Conservation (phyloP, 768 basidiomycete species). For the Boletus subcaerulescens region DNA sequence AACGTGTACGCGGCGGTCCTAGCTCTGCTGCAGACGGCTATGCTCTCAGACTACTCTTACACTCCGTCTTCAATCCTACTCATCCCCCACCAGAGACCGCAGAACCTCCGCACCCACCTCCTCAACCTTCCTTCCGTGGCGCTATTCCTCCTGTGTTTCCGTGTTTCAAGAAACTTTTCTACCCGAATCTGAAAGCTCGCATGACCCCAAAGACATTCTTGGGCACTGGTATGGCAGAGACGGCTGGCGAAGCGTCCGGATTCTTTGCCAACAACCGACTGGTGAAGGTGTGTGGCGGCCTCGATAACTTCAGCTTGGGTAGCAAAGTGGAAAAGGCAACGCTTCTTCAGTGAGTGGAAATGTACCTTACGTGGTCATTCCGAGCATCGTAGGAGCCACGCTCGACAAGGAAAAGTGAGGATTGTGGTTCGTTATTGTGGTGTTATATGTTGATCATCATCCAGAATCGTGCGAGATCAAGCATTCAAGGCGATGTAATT, state of each 20-base stretch:
- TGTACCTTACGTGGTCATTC: conserved; percentile 41
- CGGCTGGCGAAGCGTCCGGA: conserved; percentile 53
- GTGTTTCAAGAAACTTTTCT: conserved; percentile 82
- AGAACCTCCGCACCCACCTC: conserved; percentile 74
- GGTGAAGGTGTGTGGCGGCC: conserved; percentile 77
- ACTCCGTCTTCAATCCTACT: conserved; percentile 83
- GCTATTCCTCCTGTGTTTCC: conserved; percentile 79
- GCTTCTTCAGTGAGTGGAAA: conserved; percentile 57
- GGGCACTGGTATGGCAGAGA: conserved; percentile 73
- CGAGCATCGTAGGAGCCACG: conserved; percentile 73
- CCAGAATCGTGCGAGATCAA: conserved; percentile 89
- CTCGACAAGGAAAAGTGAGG: conserved; percentile 92
- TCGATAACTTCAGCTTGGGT: conserved; percentile 81
- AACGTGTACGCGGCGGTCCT: conserved; percentile 35
- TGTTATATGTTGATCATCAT: background rate
- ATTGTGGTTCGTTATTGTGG: background rate
- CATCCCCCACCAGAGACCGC: conserved; percentile 66
- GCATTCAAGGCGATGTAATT: conserved; percentile 91
- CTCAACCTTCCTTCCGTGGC: conserved; percentile 72
- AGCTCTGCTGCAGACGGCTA: conserved; percentile 80
- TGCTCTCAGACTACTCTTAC: conserved; percentile 81
- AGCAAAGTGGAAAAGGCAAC: conserved; percentile 76
- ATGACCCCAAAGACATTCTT: conserved; percentile 75
- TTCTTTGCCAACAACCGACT: conserved; percentile 84
- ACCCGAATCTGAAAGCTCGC: conserved; percentile 82